phyloP scores from a whole-genome alignment of 495 filamentous ascomycete genomes.

The Penicillium soppii region DNA sequence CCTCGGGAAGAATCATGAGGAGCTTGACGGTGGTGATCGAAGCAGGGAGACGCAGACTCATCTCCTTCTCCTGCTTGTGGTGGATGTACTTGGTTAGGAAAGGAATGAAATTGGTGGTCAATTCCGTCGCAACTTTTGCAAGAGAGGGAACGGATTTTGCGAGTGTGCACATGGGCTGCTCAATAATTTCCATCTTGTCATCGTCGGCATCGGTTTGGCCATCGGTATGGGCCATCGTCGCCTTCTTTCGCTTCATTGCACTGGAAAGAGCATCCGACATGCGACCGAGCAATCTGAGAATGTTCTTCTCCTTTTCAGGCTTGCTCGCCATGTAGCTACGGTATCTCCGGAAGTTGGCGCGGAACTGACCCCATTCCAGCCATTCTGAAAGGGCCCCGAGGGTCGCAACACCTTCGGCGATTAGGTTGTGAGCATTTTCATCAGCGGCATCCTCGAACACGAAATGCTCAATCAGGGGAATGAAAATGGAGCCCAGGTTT shows the following conservation, averaged over 20 bases:
- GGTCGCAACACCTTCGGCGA: conserved; percentile 74
- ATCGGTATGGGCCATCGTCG: conserved; percentile 32
- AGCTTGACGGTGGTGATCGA: conserved; percentile 85
- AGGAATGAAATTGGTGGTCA: conserved; percentile 73
- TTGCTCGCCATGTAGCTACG: conserved; percentile 76
- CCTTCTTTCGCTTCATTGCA: conserved; percentile 44
- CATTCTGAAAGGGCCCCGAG: conserved; percentile 71
- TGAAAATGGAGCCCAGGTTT: conserved; percentile 82
- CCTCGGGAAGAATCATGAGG: conserved; percentile 71
- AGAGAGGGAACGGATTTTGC: conserved; percentile 64
- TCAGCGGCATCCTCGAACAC: conserved; percentile 77
- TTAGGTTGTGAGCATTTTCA: conserved; percentile 77
- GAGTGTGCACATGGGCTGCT: conserved; percentile 46
- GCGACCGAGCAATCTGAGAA: conserved; percentile 76
- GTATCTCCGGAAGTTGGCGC: conserved; percentile 76
- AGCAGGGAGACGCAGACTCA: conserved; percentile 86
- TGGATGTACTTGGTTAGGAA: conserved; percentile 78
- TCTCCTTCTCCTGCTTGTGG: conserved; percentile 88
- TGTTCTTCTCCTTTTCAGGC: conserved; percentile 78
- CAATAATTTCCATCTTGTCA: conserved; percentile 29
- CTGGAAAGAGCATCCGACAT: conserved; percentile 71
- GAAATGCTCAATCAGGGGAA: conserved; percentile 92
- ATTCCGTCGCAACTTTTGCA: conserved; percentile 69
- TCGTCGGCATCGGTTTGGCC: conserved; percentile 16
- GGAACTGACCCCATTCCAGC: conserved; percentile 89